Conservation (phyloP, 208 protist species). For the Acanthamoeba divionensis region DNA sequence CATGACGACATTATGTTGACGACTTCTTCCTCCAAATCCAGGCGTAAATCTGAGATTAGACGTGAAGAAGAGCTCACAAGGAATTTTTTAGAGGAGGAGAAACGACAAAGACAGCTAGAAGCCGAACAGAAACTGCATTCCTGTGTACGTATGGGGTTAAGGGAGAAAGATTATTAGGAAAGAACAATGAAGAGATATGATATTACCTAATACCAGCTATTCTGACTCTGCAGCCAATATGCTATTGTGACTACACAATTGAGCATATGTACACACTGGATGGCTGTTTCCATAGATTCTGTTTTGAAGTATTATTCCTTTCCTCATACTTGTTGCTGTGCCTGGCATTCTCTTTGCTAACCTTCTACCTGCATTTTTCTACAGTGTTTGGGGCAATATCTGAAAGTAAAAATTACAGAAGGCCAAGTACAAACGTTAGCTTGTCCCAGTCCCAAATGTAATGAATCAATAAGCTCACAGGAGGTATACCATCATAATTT, state of each 20-base stretch:
- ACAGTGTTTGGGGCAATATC: slow-evolving; percentile 27
- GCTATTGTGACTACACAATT: slow-evolving; percentile 19
- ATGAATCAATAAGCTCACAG: neutral
- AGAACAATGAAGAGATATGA: neutral
- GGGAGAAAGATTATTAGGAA: neutral
- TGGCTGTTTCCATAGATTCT: slow-evolving; percentile 50
- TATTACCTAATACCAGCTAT: neutral
- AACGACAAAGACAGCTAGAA: neutral
- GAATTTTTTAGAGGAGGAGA: neutral
- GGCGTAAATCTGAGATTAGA: neutral
- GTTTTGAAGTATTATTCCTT: slow-evolving; percentile 20
- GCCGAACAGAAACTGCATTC: neutral
- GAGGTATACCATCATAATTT: neutral
- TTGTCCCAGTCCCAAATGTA: slow-evolving; percentile 36
- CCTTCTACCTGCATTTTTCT: no score
- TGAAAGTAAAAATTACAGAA: slow-evolving; percentile 30
- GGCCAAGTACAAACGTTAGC: neutral
- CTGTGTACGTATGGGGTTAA: neutral
- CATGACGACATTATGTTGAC: neutral
- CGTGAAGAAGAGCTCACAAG: neutral
- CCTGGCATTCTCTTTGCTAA: neutral
- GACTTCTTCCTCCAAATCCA: no score
- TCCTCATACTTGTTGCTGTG: neutral
- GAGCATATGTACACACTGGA: slow-evolving; percentile 50
- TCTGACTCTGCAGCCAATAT: neutral